Evolutionary conservation across 345 rosid genomes (phyloP), one percentile per base, ranked within the genome.

Genomic region (Gossypium turneri): DNA sequence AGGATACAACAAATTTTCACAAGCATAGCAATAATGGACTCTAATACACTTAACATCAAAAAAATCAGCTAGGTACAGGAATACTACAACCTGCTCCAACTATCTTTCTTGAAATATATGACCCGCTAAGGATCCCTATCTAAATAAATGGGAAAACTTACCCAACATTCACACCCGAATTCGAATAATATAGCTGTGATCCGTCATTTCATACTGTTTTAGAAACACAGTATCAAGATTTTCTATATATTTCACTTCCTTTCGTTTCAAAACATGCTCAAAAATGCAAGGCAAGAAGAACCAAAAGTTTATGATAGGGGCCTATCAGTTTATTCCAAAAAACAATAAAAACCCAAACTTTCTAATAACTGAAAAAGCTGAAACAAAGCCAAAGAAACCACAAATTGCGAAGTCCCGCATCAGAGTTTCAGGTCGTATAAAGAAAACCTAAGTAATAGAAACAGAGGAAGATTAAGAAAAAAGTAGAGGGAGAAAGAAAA

Each of bases 361-460:
- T 70, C 47, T 70, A 70, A 17, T 52, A 45, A 52, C 11, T 70
- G 17, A 51, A 69, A 70, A 52, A 27, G 73, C 5, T 52, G 22
- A 70, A 27, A 29, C 45, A 29, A 51, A 29, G 27, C 73, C 25
- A 69, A 27, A 50, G 3, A 27, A 68, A 50, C 9, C 44, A 16
- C 60, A 24, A 69, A 4, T 29, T 43, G 16, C n/a, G 2, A 52
- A 24, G 57, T 24, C 24, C 41, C 0, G 50, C 43, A 15, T 48
- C 72, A 13, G 20, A 67, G 57, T 4, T 48, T 67, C 43, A 67
- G 43, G 57, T 48, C 25, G 34, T 15, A 29, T 16, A 29, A 29
- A 70, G 58, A 70, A 52, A 10, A 70, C 20, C 60, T 22, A 24
- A 27, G 58, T 52, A 51, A 52, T 17, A 70, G 22, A 48, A 24